A percentile compares a stretch with the other conserved stretches of the same genome.
These are phyloP conservation scores for Entomortierella parvispora DNA, from an alignment of 192 early-diverging fungal species.

Conservation along the genomic window DNA sequence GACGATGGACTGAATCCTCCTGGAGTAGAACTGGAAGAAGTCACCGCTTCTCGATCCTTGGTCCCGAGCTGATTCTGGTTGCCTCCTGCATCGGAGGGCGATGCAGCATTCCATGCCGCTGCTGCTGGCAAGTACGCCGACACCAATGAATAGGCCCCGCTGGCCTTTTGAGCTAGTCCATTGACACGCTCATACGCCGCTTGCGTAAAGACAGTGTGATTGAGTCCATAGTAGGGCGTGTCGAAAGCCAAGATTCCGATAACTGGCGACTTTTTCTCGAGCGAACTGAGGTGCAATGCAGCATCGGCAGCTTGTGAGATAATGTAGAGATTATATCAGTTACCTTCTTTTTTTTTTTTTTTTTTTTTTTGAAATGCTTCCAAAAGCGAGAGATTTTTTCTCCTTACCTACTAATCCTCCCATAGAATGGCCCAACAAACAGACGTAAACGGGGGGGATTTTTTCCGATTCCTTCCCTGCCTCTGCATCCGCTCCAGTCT, in stretches of 20 bases:
- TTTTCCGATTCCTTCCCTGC: not conserved
- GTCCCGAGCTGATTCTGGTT: not conserved
- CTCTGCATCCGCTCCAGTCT: conserved; percentile 1
- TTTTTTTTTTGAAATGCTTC: not conserved
- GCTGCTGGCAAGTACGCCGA: conserved; percentile 23
- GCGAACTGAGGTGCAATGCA: conserved; percentile 39
- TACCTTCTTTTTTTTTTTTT: too few species aligned
- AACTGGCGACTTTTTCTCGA: conserved; percentile 22
- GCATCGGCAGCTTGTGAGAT: conserved; percentile 67
- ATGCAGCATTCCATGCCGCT: conserved; percentile 9
- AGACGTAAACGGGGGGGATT: conserved; percentile 36
- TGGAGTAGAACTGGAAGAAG: not conserved
- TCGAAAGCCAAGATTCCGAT: conserved; percentile 66
- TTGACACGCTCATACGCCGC: conserved; percentile 49
- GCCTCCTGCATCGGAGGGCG: not conserved
- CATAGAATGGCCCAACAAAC: conserved; percentile 63
- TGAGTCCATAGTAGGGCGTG: conserved; percentile 64
- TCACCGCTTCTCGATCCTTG: not conserved
- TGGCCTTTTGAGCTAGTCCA: conserved; percentile 44
- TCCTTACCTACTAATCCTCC: conserved; percentile 70
- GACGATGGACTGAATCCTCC: conserved; percentile 18
- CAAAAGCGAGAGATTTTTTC: not conserved
- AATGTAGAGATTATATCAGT: too few species aligned
- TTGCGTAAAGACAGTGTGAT: conserved; percentile 49
- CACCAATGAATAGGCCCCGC: conserved; percentile 20